Percentiles rank a stretch among this genome's conserved stretches.
Conservation (phyloP, 2,329 filamentous ascomycete genomes). For the Alternaria longipes region DNA sequence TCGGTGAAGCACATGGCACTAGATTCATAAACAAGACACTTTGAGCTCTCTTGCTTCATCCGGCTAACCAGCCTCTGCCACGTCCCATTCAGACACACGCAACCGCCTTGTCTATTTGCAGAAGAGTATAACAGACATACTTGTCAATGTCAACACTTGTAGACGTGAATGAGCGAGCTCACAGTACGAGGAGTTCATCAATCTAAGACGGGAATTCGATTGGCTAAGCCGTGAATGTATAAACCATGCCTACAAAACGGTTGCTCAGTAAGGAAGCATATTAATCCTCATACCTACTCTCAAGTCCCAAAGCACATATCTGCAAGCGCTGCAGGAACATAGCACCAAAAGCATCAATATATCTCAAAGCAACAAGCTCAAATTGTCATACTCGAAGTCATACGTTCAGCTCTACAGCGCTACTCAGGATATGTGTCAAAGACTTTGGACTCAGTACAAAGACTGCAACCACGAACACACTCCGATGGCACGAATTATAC, state of each 20-base stretch:
- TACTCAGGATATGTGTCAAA: conserved; percentile 1
- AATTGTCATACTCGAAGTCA: background rate
- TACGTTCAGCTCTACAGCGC: background rate
- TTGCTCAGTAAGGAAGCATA: background rate
- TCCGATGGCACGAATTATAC: background rate
- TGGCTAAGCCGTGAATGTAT: background rate
- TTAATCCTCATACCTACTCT: background rate
- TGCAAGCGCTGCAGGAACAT: background rate
- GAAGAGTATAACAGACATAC: background rate
- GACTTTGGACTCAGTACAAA: conserved; percentile 5
- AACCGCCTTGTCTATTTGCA: background rate
- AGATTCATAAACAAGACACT: background rate
- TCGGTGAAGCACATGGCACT: background rate
- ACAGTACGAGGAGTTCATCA: background rate
- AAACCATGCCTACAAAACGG: background rate
- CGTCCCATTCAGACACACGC: background rate
- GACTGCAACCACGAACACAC: conserved; percentile 10
- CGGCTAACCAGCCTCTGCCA: background rate
- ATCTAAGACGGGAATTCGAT: background rate
- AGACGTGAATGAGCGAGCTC: background rate
- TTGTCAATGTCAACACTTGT: background rate
- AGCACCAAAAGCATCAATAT: background rate
- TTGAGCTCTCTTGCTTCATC: background rate
- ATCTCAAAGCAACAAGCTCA: background rate
- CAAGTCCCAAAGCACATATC: background rate